Evolutionary conservation across 805 yeast genomes (phyloP).

Genomic region (Teunomyces panamensis): DNA sequence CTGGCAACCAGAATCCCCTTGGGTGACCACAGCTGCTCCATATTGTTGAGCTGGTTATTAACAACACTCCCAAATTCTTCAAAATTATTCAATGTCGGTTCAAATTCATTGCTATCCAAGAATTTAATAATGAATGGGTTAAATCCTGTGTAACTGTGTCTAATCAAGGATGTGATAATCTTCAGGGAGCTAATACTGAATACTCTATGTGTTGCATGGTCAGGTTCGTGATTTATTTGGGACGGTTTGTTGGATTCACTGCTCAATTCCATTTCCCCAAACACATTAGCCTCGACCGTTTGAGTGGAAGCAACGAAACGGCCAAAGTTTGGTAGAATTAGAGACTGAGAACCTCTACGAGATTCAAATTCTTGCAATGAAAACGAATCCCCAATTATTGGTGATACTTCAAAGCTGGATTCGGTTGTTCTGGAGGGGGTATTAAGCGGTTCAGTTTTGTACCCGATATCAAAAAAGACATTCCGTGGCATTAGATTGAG

Average conservation of each 20-base stretch:
- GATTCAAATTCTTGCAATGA: slow-evolving; percentile 11
- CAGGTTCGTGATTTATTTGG: slow-evolving; percentile 12
- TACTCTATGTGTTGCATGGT: slow-evolving; percentile 14
- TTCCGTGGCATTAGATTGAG: slow-evolving; percentile 28
- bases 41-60: slow-evolving; percentile 2
- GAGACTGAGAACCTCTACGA: slow-evolving; percentile 19
- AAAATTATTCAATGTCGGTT: slow-evolving; percentile 58
- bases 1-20: slow-evolving; percentile 59
- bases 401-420: slow-evolving; percentile 15
- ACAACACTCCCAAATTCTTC: slow-evolving; percentile 59
- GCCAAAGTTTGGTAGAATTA: slow-evolving; percentile 29
- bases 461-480: slow-evolving; percentile 36
- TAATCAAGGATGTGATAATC: slow-evolving; percentile 33
- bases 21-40: slow-evolving; percentile 20
- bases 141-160: slow-evolving; percentile 64
- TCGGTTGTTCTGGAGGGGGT: slow-evolving; percentile 17
- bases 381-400: slow-evolving; percentile 8
- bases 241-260: slow-evolving; percentile 21
- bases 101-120: slow-evolving; percentile 50
- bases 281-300: slow-evolving; percentile 40
- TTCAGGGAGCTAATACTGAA: slow-evolving; percentile 30
- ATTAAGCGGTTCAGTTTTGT: slow-evolving; percentile 32
- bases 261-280: slow-evolving; percentile 43
- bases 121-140: slow-evolving; percentile 61
- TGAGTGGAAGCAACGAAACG: slow-evolving; percentile 36